phyloP scores from a whole-genome alignment of 495 filamentous ascomycete genomes.

The Xylaria curta region DNA sequence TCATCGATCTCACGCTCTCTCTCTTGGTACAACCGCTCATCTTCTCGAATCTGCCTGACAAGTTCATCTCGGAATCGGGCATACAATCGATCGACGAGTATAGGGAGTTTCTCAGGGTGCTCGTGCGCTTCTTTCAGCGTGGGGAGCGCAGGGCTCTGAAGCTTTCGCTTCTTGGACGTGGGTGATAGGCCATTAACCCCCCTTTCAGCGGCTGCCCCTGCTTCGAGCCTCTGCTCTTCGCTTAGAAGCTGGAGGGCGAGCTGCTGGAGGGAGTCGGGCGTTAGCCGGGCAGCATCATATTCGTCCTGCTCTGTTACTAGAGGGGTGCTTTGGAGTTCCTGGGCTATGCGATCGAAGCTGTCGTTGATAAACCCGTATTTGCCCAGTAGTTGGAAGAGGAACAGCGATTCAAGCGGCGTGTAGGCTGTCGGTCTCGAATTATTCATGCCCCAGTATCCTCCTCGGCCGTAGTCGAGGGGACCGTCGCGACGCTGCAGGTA shows the following conservation, averaged over 20 bases:
- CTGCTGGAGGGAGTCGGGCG: slow-evolving; percentile 76
- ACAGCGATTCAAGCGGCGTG: slow-evolving; percentile 85
- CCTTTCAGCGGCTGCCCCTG: slow-evolving; percentile 43
- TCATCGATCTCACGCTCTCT: slow-evolving; percentile 71
- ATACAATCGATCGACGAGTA: slow-evolving; percentile 74
- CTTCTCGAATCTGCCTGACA: slow-evolving; percentile 71
- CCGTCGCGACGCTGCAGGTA: slow-evolving; percentile 54
- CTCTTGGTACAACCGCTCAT: slow-evolving; percentile 71
- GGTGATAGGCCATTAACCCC: slow-evolving; percentile 46
- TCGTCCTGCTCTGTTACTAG: slow-evolving; percentile 69
- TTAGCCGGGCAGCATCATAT: slow-evolving; percentile 76
- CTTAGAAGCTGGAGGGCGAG: slow-evolving; percentile 77
- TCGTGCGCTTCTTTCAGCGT: slow-evolving; percentile 68
- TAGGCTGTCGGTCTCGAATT: slow-evolving; percentile 62
- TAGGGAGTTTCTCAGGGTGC: slow-evolving; percentile 69
- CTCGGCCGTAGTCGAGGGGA: slow-evolving; percentile 64
- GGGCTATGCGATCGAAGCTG: slow-evolving; percentile 76
- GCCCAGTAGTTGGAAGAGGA: slow-evolving; percentile 83
- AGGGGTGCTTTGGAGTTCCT: slow-evolving; percentile 71
- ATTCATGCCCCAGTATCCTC: slow-evolving; percentile 62
- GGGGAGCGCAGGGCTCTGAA: slow-evolving; percentile 66
- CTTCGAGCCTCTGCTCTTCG: slow-evolving; percentile 66
- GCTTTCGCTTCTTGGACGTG: slow-evolving; percentile 75
- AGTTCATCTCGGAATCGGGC: slow-evolving; percentile 71
- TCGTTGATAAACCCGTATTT: slow-evolving; percentile 66